Base-by-base conservation (phyloP, 176 grass and related monocot species). In the Eleusine indica region DNA sequence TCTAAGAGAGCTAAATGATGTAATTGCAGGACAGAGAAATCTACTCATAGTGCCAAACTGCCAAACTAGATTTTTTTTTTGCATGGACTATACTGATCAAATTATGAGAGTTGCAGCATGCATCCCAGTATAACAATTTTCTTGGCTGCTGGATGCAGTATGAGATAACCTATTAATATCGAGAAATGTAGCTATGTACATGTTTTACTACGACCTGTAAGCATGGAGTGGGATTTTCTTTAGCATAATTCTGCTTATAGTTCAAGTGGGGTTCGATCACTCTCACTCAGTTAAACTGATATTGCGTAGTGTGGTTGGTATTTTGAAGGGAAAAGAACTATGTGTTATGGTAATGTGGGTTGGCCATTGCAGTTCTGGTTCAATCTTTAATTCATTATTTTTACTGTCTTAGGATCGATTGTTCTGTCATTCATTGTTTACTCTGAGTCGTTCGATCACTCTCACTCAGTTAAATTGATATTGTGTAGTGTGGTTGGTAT, bases 191-290 rank as follows among this genome's bases (percentile, higher is more conserved):
- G 39, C 30, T 19, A 73, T 73, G 47, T 58, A 39, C 39, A 71
- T 74, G 39, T 73, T 84, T 65, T 25, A 88, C 19, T 5, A 38
- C 83, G 14, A 76, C 40, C 71, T 9, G 11, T 87, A 64, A 77
- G 21, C 35, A 68, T 75, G 62, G 41, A 52, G 49, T 65, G 2
- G 39, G 32, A 43, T n/a, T 66, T 72, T 28, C 48, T 46, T 80
- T 61, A 4, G 46, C 54, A 54, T 53, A 70, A 44, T 74, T 25
- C 5, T n/a, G 22, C 48, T 80, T 52, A 61, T 81, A 42, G 44
- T 75, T 62, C 41, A 76, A 77, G 37, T 81, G 43, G 15, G 63
- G 64, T 65, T 76, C 35, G 42, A 75, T 76, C 35, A 22, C 21
- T 54, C 22, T 25, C 35, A 22, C 21, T 54, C 22, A 71, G 64